phyloP scores from a whole-genome alignment of 805 yeast species.

The Spathaspora hagerdaliae region DNA sequence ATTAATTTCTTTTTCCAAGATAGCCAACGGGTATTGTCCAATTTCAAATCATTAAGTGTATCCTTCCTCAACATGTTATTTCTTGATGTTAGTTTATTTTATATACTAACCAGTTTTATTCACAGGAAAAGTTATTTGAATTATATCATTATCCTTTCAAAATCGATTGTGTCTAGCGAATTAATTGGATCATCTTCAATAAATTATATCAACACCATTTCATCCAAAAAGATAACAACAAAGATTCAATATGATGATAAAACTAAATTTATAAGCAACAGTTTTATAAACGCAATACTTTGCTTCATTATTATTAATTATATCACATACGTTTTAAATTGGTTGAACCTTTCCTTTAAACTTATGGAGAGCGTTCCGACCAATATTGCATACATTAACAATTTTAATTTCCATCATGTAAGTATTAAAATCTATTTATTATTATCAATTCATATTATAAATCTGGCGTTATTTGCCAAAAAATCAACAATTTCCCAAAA shows the following conservation, averaged over 20 bases:
- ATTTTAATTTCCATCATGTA: conserved; percentile 4
- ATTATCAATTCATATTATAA: conserved; percentile 24
- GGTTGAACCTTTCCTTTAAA: conserved; percentile 5
- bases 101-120: conserved; percentile 16
- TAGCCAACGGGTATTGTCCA: conserved; percentile 9
- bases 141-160: conserved; percentile 24
- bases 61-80: conserved; percentile 18
- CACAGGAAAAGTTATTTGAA: conserved; percentile 13
- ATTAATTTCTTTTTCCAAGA: conserved; percentile 14
- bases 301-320: conserved; percentile 19
- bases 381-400: conserved; percentile 4
- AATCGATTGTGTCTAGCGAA: conserved; percentile 26
- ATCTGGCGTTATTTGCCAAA: conserved; percentile 4
- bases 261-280: conserved; percentile 8
- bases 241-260: conserved; percentile 12
- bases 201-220: conserved; percentile 19
- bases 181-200: conserved; percentile 24
- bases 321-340: conserved; percentile 15
- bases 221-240: conserved; percentile 11
- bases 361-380: conserved; percentile 1
- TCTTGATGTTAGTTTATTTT: conserved; percentile 20
- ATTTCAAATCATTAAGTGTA: conserved; percentile 12
- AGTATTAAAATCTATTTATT: conserved; percentile 11
- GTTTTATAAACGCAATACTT: conserved; percentile 15
- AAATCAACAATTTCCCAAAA: conserved; percentile 4